Evolutionary conservation across 2,329 filamentous ascomycete species (phyloP), one percentile per base, ranked within the genome.

Genomic region (Aspergillus hiratsukae): DNA sequence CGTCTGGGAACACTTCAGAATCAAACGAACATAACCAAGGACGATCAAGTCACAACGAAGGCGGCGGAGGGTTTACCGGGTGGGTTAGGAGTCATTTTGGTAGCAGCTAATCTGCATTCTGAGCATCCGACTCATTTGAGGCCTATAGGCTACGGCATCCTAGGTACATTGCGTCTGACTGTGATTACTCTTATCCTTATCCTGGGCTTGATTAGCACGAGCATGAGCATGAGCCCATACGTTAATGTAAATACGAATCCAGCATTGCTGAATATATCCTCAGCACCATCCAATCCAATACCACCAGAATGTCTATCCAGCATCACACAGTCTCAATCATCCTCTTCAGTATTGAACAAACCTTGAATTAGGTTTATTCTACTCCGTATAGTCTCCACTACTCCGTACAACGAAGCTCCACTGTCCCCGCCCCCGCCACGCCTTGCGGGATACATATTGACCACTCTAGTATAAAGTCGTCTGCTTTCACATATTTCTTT

Each of bases 31-130:
- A 55, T 17, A 45, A 51, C 11, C 35, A 48, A 21, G 54, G 54
- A 35, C 57, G 58, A 29, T 50, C 56, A 25, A 60, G 59, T 49
- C 60, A 55, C 27, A 53, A 51, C 9, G 61, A 64, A 35, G 14
- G 31, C 4, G 56, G 53, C 1, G 60, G 63, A 10, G 64, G 64
- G 23, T 56, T 66, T 28, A 48, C 61, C 2, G 60, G 61, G 6
- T 69, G 67, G 67, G 53, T 69, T 17, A 64, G 67, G 41, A 67
- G 59, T 56, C 66, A 55, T 49, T 61, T 69, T 55, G 64, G 67
- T 21, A 62, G 66, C 29, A 61, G 55, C 50, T 60, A 45, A 56
- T 58, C 23, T 37, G 11, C 31, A 6, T 37, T 37, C 31, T 37
- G 31, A 35, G 31, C 11, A 35, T 35, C 31, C 31, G 14, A 37